phyloP scores from a whole-genome alignment of 176 grass and related monocot genomes.

The Phyllostachys edulis region DNA sequence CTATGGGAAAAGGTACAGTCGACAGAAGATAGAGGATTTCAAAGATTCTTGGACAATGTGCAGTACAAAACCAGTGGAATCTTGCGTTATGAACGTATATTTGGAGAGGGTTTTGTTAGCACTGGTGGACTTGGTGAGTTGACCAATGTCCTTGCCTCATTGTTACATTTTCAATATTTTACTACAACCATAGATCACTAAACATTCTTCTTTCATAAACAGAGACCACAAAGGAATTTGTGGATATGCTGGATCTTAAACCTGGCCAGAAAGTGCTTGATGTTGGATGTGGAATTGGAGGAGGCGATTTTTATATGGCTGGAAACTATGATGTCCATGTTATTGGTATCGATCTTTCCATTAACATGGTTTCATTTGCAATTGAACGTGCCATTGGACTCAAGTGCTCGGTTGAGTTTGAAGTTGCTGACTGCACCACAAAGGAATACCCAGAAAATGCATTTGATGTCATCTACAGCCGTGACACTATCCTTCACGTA shows the following conservation, averaged over 20 bases:
- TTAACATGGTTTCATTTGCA: constrained; percentile 98
- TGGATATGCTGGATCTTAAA: constrained; percentile 78
- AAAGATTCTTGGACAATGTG: constrained; percentile 92
- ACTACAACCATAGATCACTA: not conserved
- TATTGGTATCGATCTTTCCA: constrained; percentile 92
- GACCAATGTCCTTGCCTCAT: not conserved
- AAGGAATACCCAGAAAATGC: constrained; percentile 70
- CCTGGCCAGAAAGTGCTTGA: constrained; percentile 90
- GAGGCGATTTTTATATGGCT: constrained; percentile 96
- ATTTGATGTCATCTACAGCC: constrained; percentile 93
- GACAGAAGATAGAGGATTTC: constrained; percentile 76
- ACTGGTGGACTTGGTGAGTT: constrained; percentile 81
- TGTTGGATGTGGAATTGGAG: constrained; percentile 94
- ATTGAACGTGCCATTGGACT: constrained; percentile 88
- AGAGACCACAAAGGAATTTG: constrained; percentile 99
- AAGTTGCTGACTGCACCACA: constrained; percentile 93
- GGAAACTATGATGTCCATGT: constrained; percentile 89
- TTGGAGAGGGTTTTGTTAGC: constrained; percentile 94
- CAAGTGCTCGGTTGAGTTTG: constrained; percentile 89
- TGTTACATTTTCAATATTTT: not conserved
- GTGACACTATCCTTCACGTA: constrained; percentile 98
- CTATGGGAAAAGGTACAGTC: constrained; percentile 84
- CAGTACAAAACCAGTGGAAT: constrained; percentile 95
- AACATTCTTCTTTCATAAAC: constrained; percentile 7
- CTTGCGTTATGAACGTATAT: constrained; percentile 86